Conservation (phyloP, 768 basidiomycete species). For the Leccinum incarnatum region DNA sequence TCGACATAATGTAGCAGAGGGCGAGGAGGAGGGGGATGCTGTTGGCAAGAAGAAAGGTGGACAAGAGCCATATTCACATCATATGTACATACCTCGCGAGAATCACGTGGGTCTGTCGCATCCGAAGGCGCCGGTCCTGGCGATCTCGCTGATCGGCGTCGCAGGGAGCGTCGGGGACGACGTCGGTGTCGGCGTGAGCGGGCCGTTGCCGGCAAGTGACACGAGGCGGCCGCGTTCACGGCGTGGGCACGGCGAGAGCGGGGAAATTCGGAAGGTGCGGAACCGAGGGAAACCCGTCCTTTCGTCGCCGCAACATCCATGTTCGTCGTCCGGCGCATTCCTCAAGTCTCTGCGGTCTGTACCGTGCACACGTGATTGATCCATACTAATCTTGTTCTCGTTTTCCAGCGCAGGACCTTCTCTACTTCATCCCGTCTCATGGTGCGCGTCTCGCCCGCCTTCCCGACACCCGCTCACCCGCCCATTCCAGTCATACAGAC, state of each 20-base stretch:
- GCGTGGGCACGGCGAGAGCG: background rate
- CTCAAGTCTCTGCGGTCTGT: conserved; percentile 5
- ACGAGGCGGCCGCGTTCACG: background rate
- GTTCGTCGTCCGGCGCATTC: conserved; percentile 11
- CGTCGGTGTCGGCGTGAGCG: background rate
- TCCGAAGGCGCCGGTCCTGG: background rate
- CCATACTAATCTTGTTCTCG: background rate
- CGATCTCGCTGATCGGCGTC: background rate
- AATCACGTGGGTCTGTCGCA: conserved; percentile 30
- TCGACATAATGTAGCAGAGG: conserved; percentile 23
- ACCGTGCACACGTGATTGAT: conserved; percentile 22
- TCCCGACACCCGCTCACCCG: background rate
- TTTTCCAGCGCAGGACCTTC: conserved; percentile 13
- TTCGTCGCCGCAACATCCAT: background rate
- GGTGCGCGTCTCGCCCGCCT: conserved; percentile 26
- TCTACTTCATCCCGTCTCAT: conserved; percentile 35
- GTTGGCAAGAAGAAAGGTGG: background rate
- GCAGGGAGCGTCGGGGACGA: background rate
- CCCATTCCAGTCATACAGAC: conserved; percentile 57
- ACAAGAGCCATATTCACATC: background rate
- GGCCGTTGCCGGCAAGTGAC: background rate
- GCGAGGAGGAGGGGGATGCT: conserved; percentile 14
- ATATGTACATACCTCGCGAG: conserved; percentile 10
- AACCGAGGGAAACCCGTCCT: background rate
- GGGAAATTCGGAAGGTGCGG: conserved; percentile 8